A percentile compares a stretch with the other conserved stretches of the same genome.
Conservation (phyloP, 441 rosid species). For the Bocquillonia castaneifolia region DNA sequence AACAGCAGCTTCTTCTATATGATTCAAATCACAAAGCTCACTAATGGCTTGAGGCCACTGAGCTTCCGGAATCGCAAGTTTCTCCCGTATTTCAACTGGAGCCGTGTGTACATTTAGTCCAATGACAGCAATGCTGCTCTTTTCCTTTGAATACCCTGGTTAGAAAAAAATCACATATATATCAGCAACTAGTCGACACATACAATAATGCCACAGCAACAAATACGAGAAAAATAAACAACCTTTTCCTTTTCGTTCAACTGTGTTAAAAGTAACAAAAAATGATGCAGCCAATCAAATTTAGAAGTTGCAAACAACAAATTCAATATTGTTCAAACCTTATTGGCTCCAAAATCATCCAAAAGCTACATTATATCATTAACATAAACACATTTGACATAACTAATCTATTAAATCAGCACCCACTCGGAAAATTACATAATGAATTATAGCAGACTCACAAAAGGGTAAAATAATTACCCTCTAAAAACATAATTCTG, state of each 20-base stretch:
- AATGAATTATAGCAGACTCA: not conserved
- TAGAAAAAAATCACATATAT: too few species aligned
- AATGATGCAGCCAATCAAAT: too few species aligned
- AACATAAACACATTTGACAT: not conserved
- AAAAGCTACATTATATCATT: not conserved
- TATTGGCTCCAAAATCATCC: not conserved
- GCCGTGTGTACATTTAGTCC: slow-evolving; percentile 87
- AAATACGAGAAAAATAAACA: too few species aligned
- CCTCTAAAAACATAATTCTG: not conserved
- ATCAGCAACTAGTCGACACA: too few species aligned
- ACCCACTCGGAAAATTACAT: not conserved
- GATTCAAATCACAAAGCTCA: slow-evolving; percentile 77
- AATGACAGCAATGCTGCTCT: slow-evolving; percentile 83
- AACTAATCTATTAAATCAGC: not conserved
- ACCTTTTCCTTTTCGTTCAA: too few species aligned
- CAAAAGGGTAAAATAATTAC: not conserved
- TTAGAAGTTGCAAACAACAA: too few species aligned
- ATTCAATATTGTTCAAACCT: not conserved
- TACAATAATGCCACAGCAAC: too few species aligned
- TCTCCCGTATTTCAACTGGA: slow-evolving; percentile 95
- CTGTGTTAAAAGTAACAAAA: too few species aligned
- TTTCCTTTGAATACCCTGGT: slow-evolving; percentile 89
- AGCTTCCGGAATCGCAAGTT: slow-evolving; percentile 96
- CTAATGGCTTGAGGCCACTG: slow-evolving; percentile 94
- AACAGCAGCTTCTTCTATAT: slow-evolving; percentile 96